A percentile compares a stretch with the other conserved stretches of the same genome.
These are phyloP conservation scores for Fraxinus excelsior DNA, from an alignment of 257 asterid genomes.

Conservation along the genomic window DNA sequence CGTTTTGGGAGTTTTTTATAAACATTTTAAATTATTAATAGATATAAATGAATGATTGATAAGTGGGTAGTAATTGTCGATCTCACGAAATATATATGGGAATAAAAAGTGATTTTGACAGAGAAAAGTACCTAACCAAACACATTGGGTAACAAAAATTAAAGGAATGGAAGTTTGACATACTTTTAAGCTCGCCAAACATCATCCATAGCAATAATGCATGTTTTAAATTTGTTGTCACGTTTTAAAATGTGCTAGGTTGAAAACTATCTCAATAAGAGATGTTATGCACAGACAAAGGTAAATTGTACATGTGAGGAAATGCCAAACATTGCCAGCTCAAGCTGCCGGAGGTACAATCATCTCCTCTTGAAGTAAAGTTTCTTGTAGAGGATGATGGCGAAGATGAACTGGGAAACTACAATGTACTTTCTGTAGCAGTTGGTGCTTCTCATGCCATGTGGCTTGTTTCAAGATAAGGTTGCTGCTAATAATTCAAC, in stretches of 20 bases:
- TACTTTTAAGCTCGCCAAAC: no score
- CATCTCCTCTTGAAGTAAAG: slow-evolving; percentile 77
- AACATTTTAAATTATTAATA: no score
- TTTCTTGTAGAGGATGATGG: slow-evolving; percentile 64
- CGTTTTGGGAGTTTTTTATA: no score
- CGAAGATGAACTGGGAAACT: slow-evolving; percentile 47
- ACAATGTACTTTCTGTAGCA: slow-evolving; percentile 63
- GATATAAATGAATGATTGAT: no score
- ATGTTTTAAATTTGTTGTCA: not conserved
- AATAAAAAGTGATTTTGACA: no score
- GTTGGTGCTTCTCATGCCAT: slow-evolving; percentile 91
- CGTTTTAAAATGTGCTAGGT: not conserved
- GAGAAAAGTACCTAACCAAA: no score
- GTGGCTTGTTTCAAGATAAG: slow-evolving; percentile 73
- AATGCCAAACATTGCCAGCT: slow-evolving; percentile 74
- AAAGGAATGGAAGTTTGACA: no score
- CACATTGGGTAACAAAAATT: no score
- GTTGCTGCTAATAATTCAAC: slow-evolving; percentile 8
- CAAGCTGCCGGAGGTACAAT: slow-evolving; percentile 71
- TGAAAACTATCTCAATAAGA: not conserved
- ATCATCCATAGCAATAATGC: not conserved
- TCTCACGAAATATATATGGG: no score
- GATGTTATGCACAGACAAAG: slow-evolving; percentile 49
- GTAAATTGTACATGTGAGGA: slow-evolving; percentile 94
- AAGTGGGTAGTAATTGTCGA: no score